These are phyloP conservation scores for Metschnikowia orientalis DNA, from an alignment of 805 yeast species.

Conservation along the genomic window DNA sequence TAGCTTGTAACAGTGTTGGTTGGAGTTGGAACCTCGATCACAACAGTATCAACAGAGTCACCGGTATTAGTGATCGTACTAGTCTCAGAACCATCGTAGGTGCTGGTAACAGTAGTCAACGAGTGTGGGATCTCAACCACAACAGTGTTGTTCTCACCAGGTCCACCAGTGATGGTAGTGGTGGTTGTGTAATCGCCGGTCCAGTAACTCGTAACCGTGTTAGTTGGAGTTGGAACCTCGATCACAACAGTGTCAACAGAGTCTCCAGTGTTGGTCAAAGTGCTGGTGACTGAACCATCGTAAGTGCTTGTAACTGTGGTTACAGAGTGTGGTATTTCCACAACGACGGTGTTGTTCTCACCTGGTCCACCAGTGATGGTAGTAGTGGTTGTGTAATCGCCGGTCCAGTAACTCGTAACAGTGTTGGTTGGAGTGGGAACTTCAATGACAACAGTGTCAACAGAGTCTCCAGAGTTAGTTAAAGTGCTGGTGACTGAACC, in stretches of 20 bases:
- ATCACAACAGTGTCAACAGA: conserved; percentile 18
- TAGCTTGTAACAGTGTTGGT: not conserved
- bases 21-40: conserved; percentile 8
- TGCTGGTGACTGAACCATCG: not conserved
- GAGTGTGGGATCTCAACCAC: not conserved
- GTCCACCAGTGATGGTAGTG: conserved; percentile 2
- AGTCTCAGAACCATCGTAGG: not conserved
- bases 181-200: not conserved
- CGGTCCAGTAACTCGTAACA: conserved; percentile 12
- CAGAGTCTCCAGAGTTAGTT: conserved; percentile 11
- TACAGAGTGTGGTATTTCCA: conserved; percentile 8
- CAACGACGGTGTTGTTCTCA: conserved; percentile 14
- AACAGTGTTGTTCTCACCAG: conserved; percentile 1
- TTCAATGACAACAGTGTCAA: conserved; percentile 4
- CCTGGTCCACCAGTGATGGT: conserved; percentile 10
- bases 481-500: conserved; percentile 3
- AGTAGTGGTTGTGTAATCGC: conserved; percentile 5
- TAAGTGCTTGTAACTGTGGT: conserved; percentile 9
- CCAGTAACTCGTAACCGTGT: not conserved
- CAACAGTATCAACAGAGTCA: conserved; percentile 17
- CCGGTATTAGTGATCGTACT: conserved; percentile 4
- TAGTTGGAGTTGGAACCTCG: conserved; percentile 3
- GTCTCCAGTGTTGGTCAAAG: not conserved
- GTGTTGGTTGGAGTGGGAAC: conserved; percentile 10
- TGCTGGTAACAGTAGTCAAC: not conserved